Conservation (phyloP, 2,329 filamentous ascomycete genomes). For the Lachnellula subtilissima region DNA sequence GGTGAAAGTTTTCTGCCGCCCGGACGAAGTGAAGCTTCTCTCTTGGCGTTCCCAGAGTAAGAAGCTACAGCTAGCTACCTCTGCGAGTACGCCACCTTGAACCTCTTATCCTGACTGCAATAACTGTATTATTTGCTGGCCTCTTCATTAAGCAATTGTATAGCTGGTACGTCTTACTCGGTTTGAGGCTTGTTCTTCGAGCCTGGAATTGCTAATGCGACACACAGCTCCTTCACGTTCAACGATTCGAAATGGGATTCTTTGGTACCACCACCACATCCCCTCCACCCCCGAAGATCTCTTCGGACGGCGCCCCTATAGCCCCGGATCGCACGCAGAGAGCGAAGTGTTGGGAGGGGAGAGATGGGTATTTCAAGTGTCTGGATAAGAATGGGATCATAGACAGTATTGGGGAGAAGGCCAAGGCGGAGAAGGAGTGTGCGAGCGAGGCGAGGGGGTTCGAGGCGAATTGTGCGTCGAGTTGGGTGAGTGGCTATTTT, state of each 20-base stretch:
- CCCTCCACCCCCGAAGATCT: constrained; percentile 39
- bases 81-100: neutral
- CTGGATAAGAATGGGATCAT: constrained; percentile 77
- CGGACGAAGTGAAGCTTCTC: neutral
- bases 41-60: neutral
- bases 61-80: neutral
- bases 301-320: constrained; percentile 58
- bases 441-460: constrained; percentile 59
- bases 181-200: neutral
- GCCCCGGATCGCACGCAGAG: constrained; percentile 84
- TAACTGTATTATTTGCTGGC: no score
- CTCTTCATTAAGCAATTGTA: no score
- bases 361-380: constrained; percentile 84
- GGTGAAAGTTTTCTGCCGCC: neutral
- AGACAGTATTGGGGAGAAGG: constrained; percentile 60
- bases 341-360: constrained; percentile 79
- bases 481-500: constrained; percentile 66
- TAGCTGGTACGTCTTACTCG: no score
- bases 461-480: constrained; percentile 78
- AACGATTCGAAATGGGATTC: constrained; percentile 43
- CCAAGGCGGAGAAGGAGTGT: constrained; percentile 54
- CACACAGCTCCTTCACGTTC: neutral
- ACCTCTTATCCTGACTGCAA: no score
- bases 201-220: neutral
- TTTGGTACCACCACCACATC: constrained; percentile 35